Conservation (phyloP, 1,284 basidiomycete genomes). For the Ganoderma resinaceum region DNA sequence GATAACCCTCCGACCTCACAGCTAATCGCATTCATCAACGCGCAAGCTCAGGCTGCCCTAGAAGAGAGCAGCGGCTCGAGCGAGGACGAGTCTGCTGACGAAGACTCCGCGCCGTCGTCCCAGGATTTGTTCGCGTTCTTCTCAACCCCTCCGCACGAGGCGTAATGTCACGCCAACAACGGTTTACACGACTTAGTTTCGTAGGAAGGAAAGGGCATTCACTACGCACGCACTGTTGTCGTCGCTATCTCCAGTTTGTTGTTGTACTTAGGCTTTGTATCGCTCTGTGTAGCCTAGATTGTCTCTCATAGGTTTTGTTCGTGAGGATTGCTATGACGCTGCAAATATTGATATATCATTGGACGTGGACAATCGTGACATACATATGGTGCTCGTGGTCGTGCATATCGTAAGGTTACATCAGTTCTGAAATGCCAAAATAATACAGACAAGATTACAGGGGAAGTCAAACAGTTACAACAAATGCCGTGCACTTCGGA, state of each 20-base stretch:
- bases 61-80: slow-evolving; percentile 5
- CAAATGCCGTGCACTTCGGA: not conserved
- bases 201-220: not conserved
- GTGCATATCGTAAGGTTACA: slow-evolving; percentile 10
- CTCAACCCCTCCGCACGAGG: not conserved
- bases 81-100: slow-evolving; percentile 4
- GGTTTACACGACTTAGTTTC: not conserved
- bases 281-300: slow-evolving; percentile 2
- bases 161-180: not conserved
- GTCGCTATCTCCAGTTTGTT: not conserved
- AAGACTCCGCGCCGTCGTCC: not conserved
- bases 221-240: not conserved
- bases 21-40: slow-evolving; percentile 1
- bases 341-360: slow-evolving; percentile 1
- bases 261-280: slow-evolving; percentile 1
- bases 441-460: slow-evolving; percentile 22
- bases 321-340: not conserved
- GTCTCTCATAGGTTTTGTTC: not conserved
- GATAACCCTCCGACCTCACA: slow-evolving; percentile 1
- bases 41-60: not conserved
- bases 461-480: not conserved
- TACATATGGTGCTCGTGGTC: slow-evolving; percentile 20
- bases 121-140: slow-evolving; percentile 7
- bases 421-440: not conserved
- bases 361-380: slow-evolving; percentile 15